These are phyloP conservation scores for Echinosophora koreensis DNA, from an alignment of 306 rosid genomes.

Conservation along the genomic window DNA sequence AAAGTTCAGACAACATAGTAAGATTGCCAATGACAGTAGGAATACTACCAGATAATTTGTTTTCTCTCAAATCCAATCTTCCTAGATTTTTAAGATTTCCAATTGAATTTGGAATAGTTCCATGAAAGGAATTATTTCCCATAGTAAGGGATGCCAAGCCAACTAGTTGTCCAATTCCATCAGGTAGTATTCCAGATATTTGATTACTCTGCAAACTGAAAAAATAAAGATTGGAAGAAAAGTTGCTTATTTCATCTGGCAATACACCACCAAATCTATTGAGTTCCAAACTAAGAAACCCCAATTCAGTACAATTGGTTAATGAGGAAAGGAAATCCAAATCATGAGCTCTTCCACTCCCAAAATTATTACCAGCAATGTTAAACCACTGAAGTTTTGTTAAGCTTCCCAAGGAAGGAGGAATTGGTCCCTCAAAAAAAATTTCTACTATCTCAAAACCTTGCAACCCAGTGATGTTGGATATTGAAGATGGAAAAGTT, in stretches of 20 bases:
- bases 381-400: background rate
- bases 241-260: constrained; percentile 31
- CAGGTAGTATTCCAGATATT: constrained; percentile 44
- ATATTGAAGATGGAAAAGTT: constrained; percentile 22
- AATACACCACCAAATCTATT: constrained; percentile 44
- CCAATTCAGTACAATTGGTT: constrained; percentile 42
- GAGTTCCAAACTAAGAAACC: fast-evolving
- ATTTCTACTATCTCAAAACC: background rate
- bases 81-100: constrained; percentile 32
- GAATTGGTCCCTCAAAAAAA: constrained; percentile 36
- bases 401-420: constrained; percentile 31
- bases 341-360: constrained; percentile 28
- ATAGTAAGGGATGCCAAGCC: background rate
- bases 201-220: background rate
- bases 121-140: background rate
- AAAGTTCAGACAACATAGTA: constrained; percentile 17
- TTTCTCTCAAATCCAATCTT: background rate
- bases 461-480: constrained; percentile 34
- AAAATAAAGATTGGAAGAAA: background rate
- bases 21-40: constrained; percentile 40
- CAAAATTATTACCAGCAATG: background rate
- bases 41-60: constrained; percentile 32
- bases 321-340: constrained; percentile 46
- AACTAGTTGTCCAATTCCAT: constrained; percentile 40
- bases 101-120: constrained; percentile 45